phyloP scores from a whole-genome alignment of 2,329 filamentous ascomycete genomes.

The Hypoxylon sp. region DNA sequence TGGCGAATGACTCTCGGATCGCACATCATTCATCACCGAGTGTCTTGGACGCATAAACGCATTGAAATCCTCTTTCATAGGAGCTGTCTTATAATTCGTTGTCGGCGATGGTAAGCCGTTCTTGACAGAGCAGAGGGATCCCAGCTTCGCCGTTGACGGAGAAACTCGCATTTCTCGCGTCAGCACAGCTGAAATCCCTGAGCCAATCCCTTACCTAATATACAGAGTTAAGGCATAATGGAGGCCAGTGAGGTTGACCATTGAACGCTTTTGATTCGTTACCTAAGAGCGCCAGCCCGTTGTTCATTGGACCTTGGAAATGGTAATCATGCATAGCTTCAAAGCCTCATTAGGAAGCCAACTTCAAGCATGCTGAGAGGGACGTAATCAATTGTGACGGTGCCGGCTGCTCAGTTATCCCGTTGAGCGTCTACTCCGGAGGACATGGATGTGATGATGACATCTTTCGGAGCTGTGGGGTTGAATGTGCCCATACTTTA shows the following conservation, averaged over 20 bases:
- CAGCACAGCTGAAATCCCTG: conserved; percentile 21
- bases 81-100: conserved; percentile 9
- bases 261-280: conserved; percentile 3
- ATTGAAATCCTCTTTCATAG: conserved; percentile 15
- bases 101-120: background rate
- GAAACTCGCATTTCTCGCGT: conserved; percentile 34
- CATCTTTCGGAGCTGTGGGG: conserved; percentile 11
- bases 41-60: conserved; percentile 19
- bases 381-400: background rate
- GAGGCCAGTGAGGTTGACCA: conserved; percentile 3
- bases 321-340: conserved; percentile 22
- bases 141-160: conserved; percentile 16
- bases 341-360: conserved; percentile 20
- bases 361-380: conserved; percentile 1
- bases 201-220: conserved; percentile 29
- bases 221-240: conserved; percentile 11
- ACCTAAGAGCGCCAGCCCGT: background rate
- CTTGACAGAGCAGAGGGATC: background rate
- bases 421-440: conserved; percentile 10
- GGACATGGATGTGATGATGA: conserved; percentile 4
- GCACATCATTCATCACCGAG: conserved; percentile 17
- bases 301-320: conserved; percentile 3
- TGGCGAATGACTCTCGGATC: conserved; percentile 9
- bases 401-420: conserved; percentile 19
- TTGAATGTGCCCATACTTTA: background rate